These are phyloP conservation scores for Nitzschia sp. DNA, from an alignment of 108 stramenopile species.

Conservation along the genomic window DNA sequence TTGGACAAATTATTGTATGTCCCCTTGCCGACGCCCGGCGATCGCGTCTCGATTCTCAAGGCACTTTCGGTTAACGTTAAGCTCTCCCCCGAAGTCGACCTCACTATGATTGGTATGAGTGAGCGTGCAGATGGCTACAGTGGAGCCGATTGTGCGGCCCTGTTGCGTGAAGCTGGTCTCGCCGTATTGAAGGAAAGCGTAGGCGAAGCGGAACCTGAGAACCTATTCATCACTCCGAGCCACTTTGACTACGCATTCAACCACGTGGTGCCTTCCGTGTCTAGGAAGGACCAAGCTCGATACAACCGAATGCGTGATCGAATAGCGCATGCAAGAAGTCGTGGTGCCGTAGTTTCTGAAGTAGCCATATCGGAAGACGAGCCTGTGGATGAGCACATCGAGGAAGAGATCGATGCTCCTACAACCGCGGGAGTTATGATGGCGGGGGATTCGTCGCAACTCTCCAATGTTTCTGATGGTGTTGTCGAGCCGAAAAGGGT, in stretches of 20 bases:
- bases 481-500: background rate
- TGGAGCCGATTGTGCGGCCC: constrained; percentile 89
- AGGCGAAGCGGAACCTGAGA: background rate
- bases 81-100: constrained; percentile 67
- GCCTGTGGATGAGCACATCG: background rate
- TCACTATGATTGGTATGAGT: constrained; percentile 68
- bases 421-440: background rate
- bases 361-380: background rate
- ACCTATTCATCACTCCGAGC: constrained; percentile 53
- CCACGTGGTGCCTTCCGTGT: constrained; percentile 86
- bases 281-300: constrained; percentile 78
- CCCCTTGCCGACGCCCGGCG: constrained; percentile 86
- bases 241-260: constrained; percentile 87
- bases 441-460: background rate
- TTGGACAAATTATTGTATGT: constrained; percentile 94
- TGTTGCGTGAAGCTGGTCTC: constrained; percentile 88
- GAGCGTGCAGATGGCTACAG: constrained; percentile 81
- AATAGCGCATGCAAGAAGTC: constrained; percentile 77
- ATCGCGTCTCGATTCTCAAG: constrained; percentile 82
- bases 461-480: background rate
- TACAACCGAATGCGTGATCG: constrained; percentile 83
- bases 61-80: constrained; percentile 67
- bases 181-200: constrained; percentile 76
- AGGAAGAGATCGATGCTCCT: background rate
- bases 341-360: constrained; percentile 48